Evolutionary conservation across 306 rosid genomes (phyloP), one percentile per base, ranked within the genome.

Genomic region (Pyrus pyrifolia): DNA sequence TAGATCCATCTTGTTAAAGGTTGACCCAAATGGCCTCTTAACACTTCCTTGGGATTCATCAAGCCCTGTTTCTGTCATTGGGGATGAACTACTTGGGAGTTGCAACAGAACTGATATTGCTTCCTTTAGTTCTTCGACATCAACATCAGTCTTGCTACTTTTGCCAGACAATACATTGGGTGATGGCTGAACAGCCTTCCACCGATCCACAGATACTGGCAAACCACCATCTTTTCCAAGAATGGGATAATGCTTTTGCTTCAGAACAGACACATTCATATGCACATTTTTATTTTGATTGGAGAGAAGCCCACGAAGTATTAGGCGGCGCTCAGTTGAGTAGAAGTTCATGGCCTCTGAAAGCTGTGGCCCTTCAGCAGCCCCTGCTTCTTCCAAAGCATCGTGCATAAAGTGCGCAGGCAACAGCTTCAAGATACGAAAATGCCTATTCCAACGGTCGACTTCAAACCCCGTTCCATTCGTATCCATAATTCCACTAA

Each of bases 401-500:
- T 91, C 86, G 40, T 33, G 90, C 70, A 92, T 49, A 70, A 86
- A 88, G 66, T 33, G 38, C 75, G 90, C 88, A 78, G 96, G 92
- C 74, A 95, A 86, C 68, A 88, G 93, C 85, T 88, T 92, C 85
- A 95, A 85, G 69, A 90, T 83, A 79, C 67, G 84, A 52, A 76
- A 82, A 76, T 95, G 98, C 81, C 98, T 90, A 81, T 76, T 90
- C 58, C 77, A 73, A 77, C 88, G 89, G 74, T 88, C 91, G 29
- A 80, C 75, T 77, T 88, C 92, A 84, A 85, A 80, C 81, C 68
- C 52, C 21, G 82, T 73, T 49, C 78, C 97, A 85, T 83, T 81
- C 70, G 78, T 72, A 81, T 92, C 97, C 92, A 92, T 86, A 74
- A 92, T 86, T 80, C 99, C 99, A 78, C 99, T 90, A 51, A 95